Conservation (phyloP, 306 rosid genomes). For the Sechiopsis laciniata region DNA sequence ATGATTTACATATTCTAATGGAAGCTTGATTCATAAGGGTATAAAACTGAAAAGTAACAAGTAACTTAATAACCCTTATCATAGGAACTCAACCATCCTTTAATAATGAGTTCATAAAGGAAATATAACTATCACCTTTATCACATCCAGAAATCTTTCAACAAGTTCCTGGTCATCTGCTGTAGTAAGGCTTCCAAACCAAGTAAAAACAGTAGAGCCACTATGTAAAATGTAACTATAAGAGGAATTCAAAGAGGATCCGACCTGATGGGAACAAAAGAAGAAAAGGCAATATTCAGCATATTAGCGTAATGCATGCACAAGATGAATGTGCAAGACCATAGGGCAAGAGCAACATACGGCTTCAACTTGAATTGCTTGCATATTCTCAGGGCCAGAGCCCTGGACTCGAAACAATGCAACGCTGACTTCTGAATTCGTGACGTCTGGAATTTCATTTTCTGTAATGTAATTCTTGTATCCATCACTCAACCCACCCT, state of each 20-base stretch:
- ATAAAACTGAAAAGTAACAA: neutral
- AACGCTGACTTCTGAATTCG: constrained; percentile 60
- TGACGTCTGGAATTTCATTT: constrained; percentile 69
- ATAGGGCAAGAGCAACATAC: constrained; percentile 33
- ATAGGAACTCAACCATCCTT: neutral
- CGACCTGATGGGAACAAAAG: constrained; percentile 44
- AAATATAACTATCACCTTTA: constrained; percentile 49
- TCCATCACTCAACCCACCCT: constrained; percentile 96
- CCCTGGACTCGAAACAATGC: constrained; percentile 97
- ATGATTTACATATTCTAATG: neutral
- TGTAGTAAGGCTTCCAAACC: constrained; percentile 68
- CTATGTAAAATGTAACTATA: constrained; percentile 74
- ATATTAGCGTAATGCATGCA: constrained; percentile 49
- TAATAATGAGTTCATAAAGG: no score
- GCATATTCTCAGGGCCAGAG: constrained; percentile 94
- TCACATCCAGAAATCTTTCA: constrained; percentile 89
- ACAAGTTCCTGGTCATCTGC: constrained; percentile 68
- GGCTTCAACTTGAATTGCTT: constrained; percentile 89
- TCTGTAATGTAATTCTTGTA: constrained; percentile 59
- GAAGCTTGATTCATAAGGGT: constrained; percentile 3
- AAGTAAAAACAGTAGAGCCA: constrained; percentile 59
- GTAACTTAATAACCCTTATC: neutral
- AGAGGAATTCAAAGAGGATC: constrained; percentile 90
- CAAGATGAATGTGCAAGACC: neutral
- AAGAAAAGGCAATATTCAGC: constrained; percentile 30